Percentiles rank a stretch among this genome's conserved stretches.
phyloP scores from a whole-genome alignment of 2,329 filamentous ascomycete genomes.

The Simplicillium sp. region DNA sequence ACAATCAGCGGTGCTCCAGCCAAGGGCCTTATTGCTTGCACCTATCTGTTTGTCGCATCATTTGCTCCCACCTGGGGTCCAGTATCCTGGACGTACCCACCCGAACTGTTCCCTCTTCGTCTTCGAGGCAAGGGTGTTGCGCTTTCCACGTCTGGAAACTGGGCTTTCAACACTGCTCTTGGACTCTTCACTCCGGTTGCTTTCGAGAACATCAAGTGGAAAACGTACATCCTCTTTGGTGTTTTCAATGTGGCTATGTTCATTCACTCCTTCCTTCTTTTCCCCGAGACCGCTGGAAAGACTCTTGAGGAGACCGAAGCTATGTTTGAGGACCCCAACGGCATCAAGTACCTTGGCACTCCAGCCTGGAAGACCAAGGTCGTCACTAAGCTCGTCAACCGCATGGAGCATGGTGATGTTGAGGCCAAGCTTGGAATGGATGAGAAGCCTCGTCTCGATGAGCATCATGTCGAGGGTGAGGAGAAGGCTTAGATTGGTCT shows the following conservation, averaged over 20 bases:
- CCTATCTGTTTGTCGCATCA: conserved; percentile 52
- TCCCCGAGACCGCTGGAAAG: conserved; percentile 47
- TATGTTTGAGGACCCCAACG: conserved; percentile 32
- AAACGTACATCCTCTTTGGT: conserved; percentile 41
- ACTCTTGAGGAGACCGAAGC: conserved; percentile 42
- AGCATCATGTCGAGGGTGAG: conserved; percentile 1
- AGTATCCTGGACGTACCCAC: conserved; percentile 33
- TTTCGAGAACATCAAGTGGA: conserved; percentile 34
- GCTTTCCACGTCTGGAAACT: conserved; percentile 24
- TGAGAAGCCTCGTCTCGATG: conserved; percentile 6
- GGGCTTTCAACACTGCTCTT: conserved; percentile 30
- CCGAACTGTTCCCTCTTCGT: conserved; percentile 28
- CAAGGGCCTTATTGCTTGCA: conserved; percentile 56
- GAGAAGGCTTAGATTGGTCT: too few species aligned
- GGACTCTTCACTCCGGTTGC: conserved; percentile 27
- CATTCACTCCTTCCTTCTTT: conserved; percentile 42
- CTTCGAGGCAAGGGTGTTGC: conserved; percentile 27
- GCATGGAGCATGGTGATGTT: conserved; percentile 17
- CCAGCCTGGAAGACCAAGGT: conserved; percentile 21
- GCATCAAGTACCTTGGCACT: conserved; percentile 19
- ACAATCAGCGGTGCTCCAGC: conserved; percentile 33
- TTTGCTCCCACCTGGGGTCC: conserved; percentile 38
- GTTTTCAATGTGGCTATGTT: conserved; percentile 42
- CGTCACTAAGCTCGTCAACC: conserved; percentile 9
- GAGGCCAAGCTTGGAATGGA: conserved; percentile 13